A percentile compares a stretch with the other conserved stretches of the same genome.
Conservation (phyloP, 176 grass and related monocot species). For the Ananas comosus region DNA sequence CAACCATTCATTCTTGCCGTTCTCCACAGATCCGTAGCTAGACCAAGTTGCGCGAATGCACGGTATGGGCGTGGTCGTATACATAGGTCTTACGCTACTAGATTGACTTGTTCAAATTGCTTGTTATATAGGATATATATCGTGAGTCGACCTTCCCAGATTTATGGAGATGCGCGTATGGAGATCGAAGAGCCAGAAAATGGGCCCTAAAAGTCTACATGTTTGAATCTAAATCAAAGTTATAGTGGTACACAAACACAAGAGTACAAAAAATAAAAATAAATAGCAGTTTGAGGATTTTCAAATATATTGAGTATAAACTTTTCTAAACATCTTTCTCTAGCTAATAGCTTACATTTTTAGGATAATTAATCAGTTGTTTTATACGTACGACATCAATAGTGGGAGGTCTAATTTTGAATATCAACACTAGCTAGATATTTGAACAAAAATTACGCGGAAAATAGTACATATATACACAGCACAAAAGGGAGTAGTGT, state of each 20-base stretch:
- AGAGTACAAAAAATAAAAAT: background rate
- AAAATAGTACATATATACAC: too few species aligned
- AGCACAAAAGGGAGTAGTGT: too few species aligned
- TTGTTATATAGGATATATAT: background rate
- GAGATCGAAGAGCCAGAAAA: background rate
- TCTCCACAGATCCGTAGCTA: background rate
- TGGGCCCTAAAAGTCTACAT: background rate
- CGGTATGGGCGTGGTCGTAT: background rate
- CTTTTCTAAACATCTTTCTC: too few species aligned
- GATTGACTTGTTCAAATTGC: constrained; percentile 1
- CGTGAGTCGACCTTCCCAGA: background rate
- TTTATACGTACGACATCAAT: too few species aligned
- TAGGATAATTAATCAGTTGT: too few species aligned
- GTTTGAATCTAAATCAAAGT: background rate
- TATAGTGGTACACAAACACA: background rate
- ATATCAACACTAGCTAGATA: too few species aligned
- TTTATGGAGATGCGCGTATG: background rate
- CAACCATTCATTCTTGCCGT: background rate
- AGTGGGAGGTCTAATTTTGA: too few species aligned
- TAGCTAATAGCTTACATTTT: too few species aligned
- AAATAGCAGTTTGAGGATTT: background rate
- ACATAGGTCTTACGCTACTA: background rate
- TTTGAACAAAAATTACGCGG: too few species aligned
- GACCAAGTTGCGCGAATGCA: too few species aligned
- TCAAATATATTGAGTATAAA: background rate